Conservation (phyloP, 805 yeast genomes). For the Barnettozyma sucrosica region DNA sequence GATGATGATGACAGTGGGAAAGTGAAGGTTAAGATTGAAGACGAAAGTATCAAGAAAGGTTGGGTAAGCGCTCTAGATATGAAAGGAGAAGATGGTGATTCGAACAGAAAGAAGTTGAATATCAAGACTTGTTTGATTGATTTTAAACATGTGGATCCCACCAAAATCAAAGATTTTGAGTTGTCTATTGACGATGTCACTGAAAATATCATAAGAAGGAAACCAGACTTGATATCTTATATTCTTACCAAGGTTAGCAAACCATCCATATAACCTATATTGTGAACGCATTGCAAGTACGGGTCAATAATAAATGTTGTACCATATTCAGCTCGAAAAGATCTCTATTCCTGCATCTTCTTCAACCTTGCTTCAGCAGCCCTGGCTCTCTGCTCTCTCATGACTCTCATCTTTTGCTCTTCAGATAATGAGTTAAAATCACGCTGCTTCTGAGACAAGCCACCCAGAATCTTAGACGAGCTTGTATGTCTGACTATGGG, state of each 20-base stretch:
- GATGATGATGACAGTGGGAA: constrained; percentile 24
- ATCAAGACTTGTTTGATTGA: constrained; percentile 56
- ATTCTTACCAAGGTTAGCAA: constrained; percentile 36
- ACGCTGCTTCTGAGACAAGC: constrained; percentile 28
- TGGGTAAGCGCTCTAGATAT: constrained; percentile 22
- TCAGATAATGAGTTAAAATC: constrained; percentile 60
- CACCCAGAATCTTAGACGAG: constrained; percentile 32
- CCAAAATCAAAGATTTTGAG: constrained; percentile 6
- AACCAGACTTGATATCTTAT: constrained; percentile 31
- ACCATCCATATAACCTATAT: constrained; percentile 14
- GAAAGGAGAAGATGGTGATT: constrained; percentile 12
- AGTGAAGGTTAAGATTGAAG: constrained; percentile 14
- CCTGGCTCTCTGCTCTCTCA: constrained; percentile 92
- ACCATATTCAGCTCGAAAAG: too few species aligned
- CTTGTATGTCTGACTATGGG: constrained; percentile 23
- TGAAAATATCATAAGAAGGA: constrained; percentile 23
- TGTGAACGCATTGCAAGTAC: neutral
- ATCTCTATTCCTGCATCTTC: constrained; percentile 17
- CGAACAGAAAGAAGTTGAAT: constrained; percentile 32
- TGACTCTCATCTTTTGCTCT: constrained; percentile 68
- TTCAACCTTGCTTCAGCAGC: constrained; percentile 88
- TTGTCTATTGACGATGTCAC: constrained; percentile 30
- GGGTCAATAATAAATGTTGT: too few species aligned
- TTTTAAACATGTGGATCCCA: constrained; percentile 60
- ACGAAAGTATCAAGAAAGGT: constrained; percentile 10